These are phyloP conservation scores for Ophiostoma ips DNA, from an alignment of 2,329 filamentous ascomycete species.

Conservation along the genomic window DNA sequence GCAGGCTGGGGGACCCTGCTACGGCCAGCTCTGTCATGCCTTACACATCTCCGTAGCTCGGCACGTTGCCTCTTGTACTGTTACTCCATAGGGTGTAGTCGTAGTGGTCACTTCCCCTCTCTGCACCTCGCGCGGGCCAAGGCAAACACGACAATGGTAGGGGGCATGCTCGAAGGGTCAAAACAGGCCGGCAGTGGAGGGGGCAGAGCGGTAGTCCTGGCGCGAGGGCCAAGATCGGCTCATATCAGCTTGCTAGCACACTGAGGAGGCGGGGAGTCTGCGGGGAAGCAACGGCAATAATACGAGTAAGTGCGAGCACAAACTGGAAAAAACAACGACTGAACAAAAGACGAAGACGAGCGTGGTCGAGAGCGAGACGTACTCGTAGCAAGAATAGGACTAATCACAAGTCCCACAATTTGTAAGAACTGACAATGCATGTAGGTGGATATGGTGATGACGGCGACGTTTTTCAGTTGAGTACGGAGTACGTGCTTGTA, in stretches of 20 bases:
- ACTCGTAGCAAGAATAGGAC: not conserved
- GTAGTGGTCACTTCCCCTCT: not conserved
- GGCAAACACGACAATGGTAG: not conserved
- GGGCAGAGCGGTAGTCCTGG: not conserved
- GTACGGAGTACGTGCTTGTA: too few relatives aligned
- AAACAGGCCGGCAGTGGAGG: not conserved
- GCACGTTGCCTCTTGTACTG: not conserved
- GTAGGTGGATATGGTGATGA: too few relatives aligned
- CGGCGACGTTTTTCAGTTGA: too few relatives aligned
- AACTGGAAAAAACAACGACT: not conserved
- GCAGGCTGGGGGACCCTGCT: too few relatives aligned
- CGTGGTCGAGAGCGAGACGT: not conserved
- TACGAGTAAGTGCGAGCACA: not conserved
- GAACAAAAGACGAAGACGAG: not conserved
- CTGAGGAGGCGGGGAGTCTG: not conserved
- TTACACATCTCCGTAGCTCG: not conserved
- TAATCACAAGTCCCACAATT: conserved; percentile 3
- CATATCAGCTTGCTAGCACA: too few relatives aligned
- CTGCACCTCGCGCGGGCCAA: not conserved
- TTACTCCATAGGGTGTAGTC: too few relatives aligned
- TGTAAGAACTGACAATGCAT: conserved; percentile 9
- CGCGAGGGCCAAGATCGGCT: too few relatives aligned
- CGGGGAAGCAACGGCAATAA: not conserved
- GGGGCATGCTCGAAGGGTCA: not conserved
- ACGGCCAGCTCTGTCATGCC: not conserved